Base-by-base conservation (phyloP, 176 grass and related monocot species). In the Alloteropsis semialata region DNA sequence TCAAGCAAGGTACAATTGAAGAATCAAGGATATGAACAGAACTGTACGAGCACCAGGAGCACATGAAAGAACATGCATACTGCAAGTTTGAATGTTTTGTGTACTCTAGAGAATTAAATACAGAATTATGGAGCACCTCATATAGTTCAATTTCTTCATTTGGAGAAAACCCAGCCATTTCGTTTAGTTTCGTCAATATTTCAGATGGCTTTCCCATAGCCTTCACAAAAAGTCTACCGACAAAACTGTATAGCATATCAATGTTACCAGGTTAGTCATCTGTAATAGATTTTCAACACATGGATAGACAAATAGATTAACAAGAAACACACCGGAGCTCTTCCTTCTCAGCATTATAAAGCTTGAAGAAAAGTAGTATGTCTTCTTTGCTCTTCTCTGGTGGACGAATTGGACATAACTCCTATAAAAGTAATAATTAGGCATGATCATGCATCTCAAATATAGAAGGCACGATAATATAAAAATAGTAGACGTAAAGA, bases 311-410 rank as follows among this genome's bases (percentile, higher is more conserved):
- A 63, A 70, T n/a, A 73, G 22, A 59, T 67, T 59, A 33, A 72
- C 45, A 82, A 49, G 42, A 38, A 85, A 75, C 60, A 72, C 96
- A 99, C 91, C 89, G 39, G 86, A 99, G 85, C 54, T 99, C 87
- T 90, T 99, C 87, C 84, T 96, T 99, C 81, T 93, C 93, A 84
- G 96, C 91, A 38, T 94, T 79, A 87, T 96, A 99, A 82, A 96
- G 83, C 81, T 99, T 99, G 75, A 99, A 96, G 73, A 93, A 92
- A 55, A 99, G 91, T 32, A 99, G 75, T 90, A 99, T 99, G 68
- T 99, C 91, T 76, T 99, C 96, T 82, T 93, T 99, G 44, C 82
- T 91, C 79, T 96, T 99, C 65, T 92, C 91, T 74, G 96, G 89
- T 66, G 93, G 91, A 85, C 76, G 77, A 87, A 96, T 86, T 65